A percentile compares a stretch with the other conserved stretches of the same genome.
These are phyloP conservation scores for Eucalyptus albens DNA, from an alignment of 345 rosid species.

Conservation along the genomic window DNA sequence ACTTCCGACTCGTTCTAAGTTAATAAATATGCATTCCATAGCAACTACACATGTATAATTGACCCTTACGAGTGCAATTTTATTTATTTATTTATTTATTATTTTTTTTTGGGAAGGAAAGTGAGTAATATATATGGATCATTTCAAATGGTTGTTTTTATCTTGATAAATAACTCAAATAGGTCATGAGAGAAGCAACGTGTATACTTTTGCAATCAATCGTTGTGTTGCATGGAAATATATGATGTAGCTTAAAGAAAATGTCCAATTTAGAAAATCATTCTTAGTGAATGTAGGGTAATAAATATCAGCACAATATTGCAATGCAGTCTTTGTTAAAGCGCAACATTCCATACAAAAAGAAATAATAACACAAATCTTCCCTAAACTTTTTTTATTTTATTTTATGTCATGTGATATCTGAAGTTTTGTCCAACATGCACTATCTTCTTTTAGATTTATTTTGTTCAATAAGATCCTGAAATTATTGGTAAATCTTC, in stretches of 20 bases:
- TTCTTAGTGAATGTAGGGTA: background rate
- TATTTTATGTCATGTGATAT: no score
- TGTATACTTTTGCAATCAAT: background rate
- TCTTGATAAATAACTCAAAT: background rate
- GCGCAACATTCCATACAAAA: accelerated
- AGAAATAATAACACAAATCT: no score
- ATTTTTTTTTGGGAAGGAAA: background rate
- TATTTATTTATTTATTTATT: background rate
- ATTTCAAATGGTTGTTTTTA: background rate
- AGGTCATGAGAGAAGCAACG: background rate
- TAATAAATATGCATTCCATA: background rate
- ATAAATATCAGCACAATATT: background rate
- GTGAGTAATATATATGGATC: background rate
- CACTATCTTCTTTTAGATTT: accelerated
- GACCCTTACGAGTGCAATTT: background rate
- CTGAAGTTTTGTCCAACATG: accelerated
- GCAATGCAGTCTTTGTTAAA: background rate
- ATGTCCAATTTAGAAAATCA: background rate
- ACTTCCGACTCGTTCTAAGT: background rate
- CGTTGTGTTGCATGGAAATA: background rate
- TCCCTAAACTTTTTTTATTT: no score
- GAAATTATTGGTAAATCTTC: background rate
- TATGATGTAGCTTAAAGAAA: background rate
- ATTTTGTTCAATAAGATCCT: background rate
- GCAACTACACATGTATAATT: background rate